Conservation (phyloP, 2,329 filamentous ascomycete genomes). For the Trichoderma sp. region DNA sequence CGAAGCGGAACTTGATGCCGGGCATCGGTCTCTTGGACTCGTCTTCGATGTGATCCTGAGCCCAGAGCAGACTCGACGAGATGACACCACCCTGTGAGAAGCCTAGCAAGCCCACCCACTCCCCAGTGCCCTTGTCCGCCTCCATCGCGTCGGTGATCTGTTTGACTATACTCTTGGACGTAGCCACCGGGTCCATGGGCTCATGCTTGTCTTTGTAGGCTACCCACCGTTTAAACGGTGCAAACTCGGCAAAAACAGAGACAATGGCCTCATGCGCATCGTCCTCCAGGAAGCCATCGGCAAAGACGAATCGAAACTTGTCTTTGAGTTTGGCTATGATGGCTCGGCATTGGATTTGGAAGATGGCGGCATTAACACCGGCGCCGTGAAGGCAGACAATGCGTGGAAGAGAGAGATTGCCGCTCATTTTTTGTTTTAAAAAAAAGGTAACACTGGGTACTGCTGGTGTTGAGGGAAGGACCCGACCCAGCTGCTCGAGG, state of each 20-base stretch:
- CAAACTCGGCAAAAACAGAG: conserved; percentile 61
- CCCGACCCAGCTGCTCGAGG: background rate
- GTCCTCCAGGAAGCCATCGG: conserved; percentile 65
- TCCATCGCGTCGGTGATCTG: conserved; percentile 47
- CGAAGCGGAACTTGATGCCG: conserved; percentile 32
- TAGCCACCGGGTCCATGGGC: conserved; percentile 40
- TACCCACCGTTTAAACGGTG: conserved; percentile 62
- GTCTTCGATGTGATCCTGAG: conserved; percentile 50
- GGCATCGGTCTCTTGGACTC: conserved; percentile 23
- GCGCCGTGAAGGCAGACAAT: conserved; percentile 81
- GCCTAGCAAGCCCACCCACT: conserved; percentile 59
- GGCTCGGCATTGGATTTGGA: conserved; percentile 63
- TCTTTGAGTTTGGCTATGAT: conserved; percentile 45
- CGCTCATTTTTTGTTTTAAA: background rate
- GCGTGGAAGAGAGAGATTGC: conserved; percentile 49
- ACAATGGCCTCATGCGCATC: conserved; percentile 60
- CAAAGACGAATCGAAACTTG: conserved; percentile 69
- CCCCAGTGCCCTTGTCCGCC: conserved; percentile 51
- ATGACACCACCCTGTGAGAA: conserved; percentile 67
- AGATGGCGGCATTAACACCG: conserved; percentile 68
- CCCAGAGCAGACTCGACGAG: conserved; percentile 55
- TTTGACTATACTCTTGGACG: conserved; percentile 40
- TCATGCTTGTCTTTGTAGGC: conserved; percentile 59
- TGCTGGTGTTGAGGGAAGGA: background rate
- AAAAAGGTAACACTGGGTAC: background rate